Conservation (phyloP, 1,284 basidiomycete genomes). For the Ganoderma multipileum region DNA sequence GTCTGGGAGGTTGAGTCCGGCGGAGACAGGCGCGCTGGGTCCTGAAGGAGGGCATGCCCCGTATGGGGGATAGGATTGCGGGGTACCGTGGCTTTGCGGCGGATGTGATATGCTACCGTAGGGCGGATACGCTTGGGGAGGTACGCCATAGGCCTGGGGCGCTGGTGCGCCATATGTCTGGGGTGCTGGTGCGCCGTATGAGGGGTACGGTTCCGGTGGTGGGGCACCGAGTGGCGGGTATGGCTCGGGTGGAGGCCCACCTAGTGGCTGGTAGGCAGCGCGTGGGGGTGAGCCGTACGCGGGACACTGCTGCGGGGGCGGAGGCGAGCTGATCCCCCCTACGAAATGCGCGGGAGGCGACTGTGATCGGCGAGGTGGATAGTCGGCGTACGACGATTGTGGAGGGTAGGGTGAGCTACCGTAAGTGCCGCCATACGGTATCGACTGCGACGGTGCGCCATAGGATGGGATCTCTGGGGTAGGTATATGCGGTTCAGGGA, state of each 20-base stretch:
- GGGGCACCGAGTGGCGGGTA: neutral
- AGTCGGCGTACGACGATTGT: slow-evolving; percentile 5
- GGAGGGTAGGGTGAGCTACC: slow-evolving; percentile 4
- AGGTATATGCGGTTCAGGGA: slow-evolving; percentile 20
- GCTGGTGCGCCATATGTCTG: neutral
- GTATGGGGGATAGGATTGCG: neutral
- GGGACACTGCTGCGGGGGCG: slow-evolving; percentile 1
- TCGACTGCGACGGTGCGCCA: neutral
- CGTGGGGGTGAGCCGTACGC: slow-evolving; percentile 9
- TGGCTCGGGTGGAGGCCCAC: neutral
- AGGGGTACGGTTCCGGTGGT: neutral
- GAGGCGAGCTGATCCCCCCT: slow-evolving; percentile 7
- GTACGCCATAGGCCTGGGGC: neutral
- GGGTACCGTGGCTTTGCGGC: neutral
- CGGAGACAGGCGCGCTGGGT: neutral
- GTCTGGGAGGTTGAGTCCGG: slow-evolving; percentile 43
- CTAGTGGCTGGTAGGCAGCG: neutral
- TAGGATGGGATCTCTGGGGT: slow-evolving; percentile 10
- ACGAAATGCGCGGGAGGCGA: slow-evolving; percentile 2
- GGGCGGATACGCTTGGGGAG: slow-evolving; percentile 2
- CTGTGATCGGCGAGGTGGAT: neutral
- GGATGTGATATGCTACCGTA: neutral
- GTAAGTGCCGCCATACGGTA: neutral
- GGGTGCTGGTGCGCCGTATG: neutral
- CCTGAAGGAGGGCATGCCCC: neutral